These are phyloP conservation scores for Ustilago nuda DNA, from an alignment of 1,284 basidiomycete genomes.

Conservation along the genomic window DNA sequence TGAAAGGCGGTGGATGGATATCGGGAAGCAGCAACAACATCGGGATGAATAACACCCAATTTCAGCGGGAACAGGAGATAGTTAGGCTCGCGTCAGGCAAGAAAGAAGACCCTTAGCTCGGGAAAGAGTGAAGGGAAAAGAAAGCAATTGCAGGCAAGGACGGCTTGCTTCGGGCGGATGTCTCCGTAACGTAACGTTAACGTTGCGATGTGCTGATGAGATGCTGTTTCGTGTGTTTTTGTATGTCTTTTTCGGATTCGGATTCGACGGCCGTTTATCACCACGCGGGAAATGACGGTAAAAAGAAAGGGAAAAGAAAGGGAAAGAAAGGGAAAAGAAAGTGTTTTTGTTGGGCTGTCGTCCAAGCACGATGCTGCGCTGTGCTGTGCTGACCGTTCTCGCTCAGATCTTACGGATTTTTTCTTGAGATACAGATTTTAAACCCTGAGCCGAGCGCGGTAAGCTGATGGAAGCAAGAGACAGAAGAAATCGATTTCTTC, in stretches of 20 bases:
- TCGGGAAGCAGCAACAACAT: not conserved
- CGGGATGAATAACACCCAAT: not conserved
- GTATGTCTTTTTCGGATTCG: conserved; percentile 26
- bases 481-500: conserved; percentile 11
- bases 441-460: conserved; percentile 3
- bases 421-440: not conserved
- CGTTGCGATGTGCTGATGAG: not conserved
- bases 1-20: not conserved
- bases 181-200: conserved; percentile 11
- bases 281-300: conserved; percentile 13
- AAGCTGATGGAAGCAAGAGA: not conserved
- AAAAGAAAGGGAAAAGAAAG: not conserved
- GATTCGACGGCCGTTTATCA: conserved; percentile 27
- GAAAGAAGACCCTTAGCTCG: not conserved
- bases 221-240: too few relatives aligned
- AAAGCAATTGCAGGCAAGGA: not conserved
- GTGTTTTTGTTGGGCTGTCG: conserved; percentile 1
- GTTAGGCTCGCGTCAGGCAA: not conserved
- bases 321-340: too few relatives aligned
- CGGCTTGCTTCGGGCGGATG: conserved; percentile 17
- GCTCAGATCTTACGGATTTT: not conserved
- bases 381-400: not conserved
- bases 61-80: not conserved
- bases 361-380: not conserved
- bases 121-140: not conserved